Conservation (phyloP, 2,329 filamentous ascomycete species). For the Penicillium freii region DNA sequence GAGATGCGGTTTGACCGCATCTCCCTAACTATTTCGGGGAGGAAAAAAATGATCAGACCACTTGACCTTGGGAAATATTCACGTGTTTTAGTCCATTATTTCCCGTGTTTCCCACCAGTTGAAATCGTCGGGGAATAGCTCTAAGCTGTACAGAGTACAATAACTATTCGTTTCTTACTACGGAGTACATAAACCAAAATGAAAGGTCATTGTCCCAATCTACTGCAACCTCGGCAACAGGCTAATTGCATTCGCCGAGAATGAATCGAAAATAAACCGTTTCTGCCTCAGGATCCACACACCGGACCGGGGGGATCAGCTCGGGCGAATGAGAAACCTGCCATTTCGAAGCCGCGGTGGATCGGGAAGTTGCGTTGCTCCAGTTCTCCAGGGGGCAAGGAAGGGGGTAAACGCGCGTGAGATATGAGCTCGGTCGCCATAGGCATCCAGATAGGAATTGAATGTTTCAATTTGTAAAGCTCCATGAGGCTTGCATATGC, state of each 20-base stretch:
- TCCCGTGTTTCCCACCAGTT: not conserved
- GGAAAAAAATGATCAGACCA: not conserved
- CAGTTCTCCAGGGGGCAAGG: conserved; percentile 11
- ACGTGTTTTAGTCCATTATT: not conserved
- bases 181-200: not conserved
- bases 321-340: conserved; percentile 17
- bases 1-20: not conserved
- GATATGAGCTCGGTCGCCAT: not conserved
- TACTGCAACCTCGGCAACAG: conserved; percentile 4
- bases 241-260: not conserved
- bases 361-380: conserved; percentile 14
- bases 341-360: conserved; percentile 25
- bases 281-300: conserved; percentile 21
- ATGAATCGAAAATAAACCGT: conserved; percentile 6
- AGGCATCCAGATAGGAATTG: not conserved
- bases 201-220: not conserved
- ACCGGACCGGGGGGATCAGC: conserved; percentile 13
- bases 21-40: not conserved
- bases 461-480: not conserved
- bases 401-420: not conserved
- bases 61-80: not conserved
- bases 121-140: not conserved
- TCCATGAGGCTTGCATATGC: not conserved
- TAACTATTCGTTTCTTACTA: not conserved
- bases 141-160: not conserved